Evolutionary conservation across 306 rosid species (phyloP), one percentile per base, ranked within the genome.

Genomic region (Cucumis melo): DNA sequence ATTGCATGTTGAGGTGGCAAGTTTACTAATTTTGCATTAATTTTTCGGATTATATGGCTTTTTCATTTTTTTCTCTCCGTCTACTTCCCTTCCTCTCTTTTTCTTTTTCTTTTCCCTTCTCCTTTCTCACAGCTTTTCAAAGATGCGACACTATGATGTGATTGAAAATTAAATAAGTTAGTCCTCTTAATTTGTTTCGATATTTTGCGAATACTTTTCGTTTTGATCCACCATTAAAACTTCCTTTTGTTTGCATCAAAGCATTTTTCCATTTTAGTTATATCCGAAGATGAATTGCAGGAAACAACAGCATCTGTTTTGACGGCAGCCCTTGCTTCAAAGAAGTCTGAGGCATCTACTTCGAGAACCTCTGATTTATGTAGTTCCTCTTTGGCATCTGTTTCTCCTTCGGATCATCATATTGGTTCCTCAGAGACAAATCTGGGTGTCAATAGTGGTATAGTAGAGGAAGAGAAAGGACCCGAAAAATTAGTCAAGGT

Each of bases 261-360:
- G 41, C 19, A 27, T 59, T 42, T 42, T 42, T 7, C 11, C 48
- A 11, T 46, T 39, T 59, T 76, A 13, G 41, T 48, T 41, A 61
- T 76, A 55, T 74, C 53, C 10, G 51, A 53, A 74, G 59, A 57
- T 29, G 54, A 76, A 74, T 59, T 58, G 80, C 80, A 88, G 91
- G 86, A 88, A 79, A 85, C 91, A 66, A 82, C 91, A 15, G 87
- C 86, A 8, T 80, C 84, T 54, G 79, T 86, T 42, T 79, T 85
- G 71, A 84, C 85, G 54, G 91, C 88, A 11, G 87, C 91, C 41
- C 86, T 88, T 78, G 86, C 89, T 78, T 84, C 88, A 54, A 86
- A 81, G 81, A 82, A 80, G 19, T 77, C 88, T 20, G 89, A 83
- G 76, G 64, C 82, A 21, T 62, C 86, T 21, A 71, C 84, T 67